Base-by-base conservation (phyloP, 2,329 filamentous ascomycete genomes). In the Aspergillus ruber region DNA sequence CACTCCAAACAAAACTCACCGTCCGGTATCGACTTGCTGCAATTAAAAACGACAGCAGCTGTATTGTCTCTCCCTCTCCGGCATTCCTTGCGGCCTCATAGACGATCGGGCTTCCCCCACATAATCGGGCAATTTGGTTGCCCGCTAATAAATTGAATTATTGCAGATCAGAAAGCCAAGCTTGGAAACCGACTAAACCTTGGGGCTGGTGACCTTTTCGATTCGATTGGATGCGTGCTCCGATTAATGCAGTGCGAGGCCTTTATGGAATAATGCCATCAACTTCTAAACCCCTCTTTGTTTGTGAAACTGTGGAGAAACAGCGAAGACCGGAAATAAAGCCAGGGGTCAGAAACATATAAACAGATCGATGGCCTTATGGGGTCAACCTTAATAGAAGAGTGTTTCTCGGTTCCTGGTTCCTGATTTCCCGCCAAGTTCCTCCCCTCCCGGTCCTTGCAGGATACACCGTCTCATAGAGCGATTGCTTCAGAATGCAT, bases 401-500 rank as follows among this genome's bases (percentile, higher is more conserved):
- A 27, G 10, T 29, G 25, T 29, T 10, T 10, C 25, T 29, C 9
- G 10, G 25, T 12, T 29, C 9, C 25, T 27, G 25, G 25, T 27
- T 27, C 25, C 25, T 29, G 25, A 10, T 29, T 29, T 10, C 7
- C 9, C 25, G 25, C 33, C 33, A 8, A 35, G n/a, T 35, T 35
- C 32, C 32, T 35, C 13, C 33, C 33, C 6, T 17, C 13, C 8
- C 33, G 25, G 25, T 12, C 10, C 25, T 29, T 29, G 4, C 25
- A 29, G 10, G 12, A 29, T 5, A 29, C 25, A 29, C 33, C n/a
- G 3, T 35, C 13, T 35, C n/a, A 35, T 29, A 29, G 25, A 29
- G 25, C 25, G 25, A 27, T 29, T 29, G 25, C 25, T 10, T 29
- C n/a, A 36, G 29, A 41, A 50, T 50, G 48, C 12, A 43, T 44